A percentile compares a stretch with the other conserved stretches of the same genome.
Conservation (phyloP, 2,329 filamentous ascomycete species). For the Aspergillus hiratsukae region DNA sequence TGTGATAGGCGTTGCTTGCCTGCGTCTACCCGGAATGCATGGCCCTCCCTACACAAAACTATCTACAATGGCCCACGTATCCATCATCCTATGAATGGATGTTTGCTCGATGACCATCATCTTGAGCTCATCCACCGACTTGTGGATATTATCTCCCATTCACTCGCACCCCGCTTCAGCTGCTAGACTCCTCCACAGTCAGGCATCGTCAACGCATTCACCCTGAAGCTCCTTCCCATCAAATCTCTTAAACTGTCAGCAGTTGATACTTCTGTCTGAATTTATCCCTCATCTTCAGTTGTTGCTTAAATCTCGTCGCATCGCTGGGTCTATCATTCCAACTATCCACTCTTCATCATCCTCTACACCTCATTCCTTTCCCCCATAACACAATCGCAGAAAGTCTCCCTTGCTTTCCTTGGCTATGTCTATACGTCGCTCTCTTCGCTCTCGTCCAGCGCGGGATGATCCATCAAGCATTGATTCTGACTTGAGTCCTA, state of each 20-base stretch:
- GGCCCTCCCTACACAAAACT: slow-evolving; percentile 4
- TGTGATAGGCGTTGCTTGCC: slow-evolving; percentile 21
- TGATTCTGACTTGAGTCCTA: slow-evolving; percentile 34
- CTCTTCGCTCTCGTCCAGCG: slow-evolving; percentile 33
- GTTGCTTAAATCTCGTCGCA: not conserved
- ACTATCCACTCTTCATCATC: not conserved
- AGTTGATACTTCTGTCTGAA: not conserved
- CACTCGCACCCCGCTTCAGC: slow-evolving; percentile 5
- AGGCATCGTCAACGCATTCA: not conserved
- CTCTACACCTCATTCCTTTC: not conserved
- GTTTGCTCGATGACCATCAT: not conserved
- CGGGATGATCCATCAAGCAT: slow-evolving; percentile 24
- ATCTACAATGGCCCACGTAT: slow-evolving; percentile 17
- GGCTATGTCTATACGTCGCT: slow-evolving; percentile 37
- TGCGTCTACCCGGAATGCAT: slow-evolving; percentile 30
- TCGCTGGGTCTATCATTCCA: not conserved
- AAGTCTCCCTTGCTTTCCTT: not conserved
- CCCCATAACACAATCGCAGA: not conserved
- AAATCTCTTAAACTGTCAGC: not conserved
- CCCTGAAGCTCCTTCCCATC: not conserved
- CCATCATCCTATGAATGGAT: slow-evolving; percentile 5
- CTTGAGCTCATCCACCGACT: slow-evolving; percentile 1
- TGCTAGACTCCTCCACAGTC: slow-evolving; percentile 17
- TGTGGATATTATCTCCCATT: slow-evolving; percentile 7
- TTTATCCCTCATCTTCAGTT: not conserved